Conservation (phyloP, 177 flowering plant species). For the Vitis hybrid region DNA sequence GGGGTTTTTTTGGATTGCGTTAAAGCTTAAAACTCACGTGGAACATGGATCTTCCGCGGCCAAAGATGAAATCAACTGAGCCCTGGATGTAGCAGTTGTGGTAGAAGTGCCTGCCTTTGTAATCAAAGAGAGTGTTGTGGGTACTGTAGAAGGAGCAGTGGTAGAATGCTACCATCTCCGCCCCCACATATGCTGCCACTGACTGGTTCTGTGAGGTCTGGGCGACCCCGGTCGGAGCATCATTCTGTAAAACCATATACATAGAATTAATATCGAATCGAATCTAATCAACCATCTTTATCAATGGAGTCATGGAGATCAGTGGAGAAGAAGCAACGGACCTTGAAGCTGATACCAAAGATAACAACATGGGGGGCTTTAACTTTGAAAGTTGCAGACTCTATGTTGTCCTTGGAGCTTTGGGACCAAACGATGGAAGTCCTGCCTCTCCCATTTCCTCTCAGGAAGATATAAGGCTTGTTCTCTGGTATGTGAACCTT, state of each 20-base stretch:
- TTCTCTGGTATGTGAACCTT: constrained; percentile 63
- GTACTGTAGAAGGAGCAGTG: constrained; percentile 83
- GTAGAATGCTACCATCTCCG: constrained; percentile 81
- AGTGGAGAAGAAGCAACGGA: not conserved
- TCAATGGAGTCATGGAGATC: not conserved
- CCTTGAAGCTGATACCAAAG: constrained; percentile 92
- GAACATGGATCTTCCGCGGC: constrained; percentile 68
- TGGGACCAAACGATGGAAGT: constrained; percentile 56
- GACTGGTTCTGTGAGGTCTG: constrained; percentile 59
- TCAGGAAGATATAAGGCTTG: constrained; percentile 81
- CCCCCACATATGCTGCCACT: constrained; percentile 80
- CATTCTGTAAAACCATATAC: constrained; percentile 46
- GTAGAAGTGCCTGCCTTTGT: constrained; percentile 80
- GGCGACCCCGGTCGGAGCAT: constrained; percentile 63
- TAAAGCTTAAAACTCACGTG: constrained; percentile 34
- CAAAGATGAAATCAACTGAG: constrained; percentile 88
- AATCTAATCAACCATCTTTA: not conserved
- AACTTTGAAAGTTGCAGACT: constrained; percentile 73
- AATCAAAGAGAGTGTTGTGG: constrained; percentile 85
- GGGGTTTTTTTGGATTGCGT: too few species aligned
- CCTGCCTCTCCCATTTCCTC: constrained; percentile 88
- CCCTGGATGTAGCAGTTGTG: constrained; percentile 86
- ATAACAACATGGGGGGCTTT: constrained; percentile 65
- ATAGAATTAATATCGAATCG: not conserved
- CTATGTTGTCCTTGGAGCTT: constrained; percentile 46